A percentile compares a stretch with the other conserved stretches of the same genome.
phyloP scores from a whole-genome alignment of 148 eudicot species.

The Salicornia ramosissima region DNA sequence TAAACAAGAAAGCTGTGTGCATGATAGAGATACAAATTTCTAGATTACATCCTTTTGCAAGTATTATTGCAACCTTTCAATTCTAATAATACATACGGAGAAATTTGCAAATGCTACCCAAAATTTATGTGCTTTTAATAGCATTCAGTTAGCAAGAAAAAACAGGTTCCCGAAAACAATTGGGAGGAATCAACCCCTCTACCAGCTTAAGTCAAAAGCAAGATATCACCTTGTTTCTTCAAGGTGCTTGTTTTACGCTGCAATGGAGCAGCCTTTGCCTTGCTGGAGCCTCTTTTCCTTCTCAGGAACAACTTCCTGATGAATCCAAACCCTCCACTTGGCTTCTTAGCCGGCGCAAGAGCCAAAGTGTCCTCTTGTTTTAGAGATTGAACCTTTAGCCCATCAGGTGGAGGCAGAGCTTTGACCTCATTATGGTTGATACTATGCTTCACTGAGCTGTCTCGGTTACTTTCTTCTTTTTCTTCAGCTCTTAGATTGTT shows the following conservation, averaged over 20 bases:
- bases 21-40: neutral
- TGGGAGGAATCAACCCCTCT: neutral
- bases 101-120: conserved; percentile 1
- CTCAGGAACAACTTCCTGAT: conserved; percentile 59
- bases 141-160: neutral
- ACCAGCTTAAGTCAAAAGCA: conserved; percentile 18
- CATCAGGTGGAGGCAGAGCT: conserved; percentile 19
- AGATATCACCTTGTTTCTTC: conserved; percentile 25
- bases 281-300: conserved; percentile 49
- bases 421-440: neutral
- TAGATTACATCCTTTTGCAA: neutral
- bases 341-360: conserved; percentile 48
- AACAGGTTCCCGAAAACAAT: neutral
- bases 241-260: conserved; percentile 28
- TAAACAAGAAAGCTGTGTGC: neutral
- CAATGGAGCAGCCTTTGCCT: conserved; percentile 34
- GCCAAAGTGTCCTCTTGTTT: conserved; percentile 36
- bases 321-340: conserved; percentile 50
- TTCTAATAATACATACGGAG: neutral
- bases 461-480: conserved; percentile 26
- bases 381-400: conserved; percentile 13
- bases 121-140: neutral
- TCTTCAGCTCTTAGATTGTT: conserved; percentile 30
- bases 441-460: conserved; percentile 18
- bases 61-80: conserved; percentile 4